These are phyloP conservation scores for Garcia nutans DNA, from an alignment of 345 rosid genomes.

Conservation along the genomic window DNA sequence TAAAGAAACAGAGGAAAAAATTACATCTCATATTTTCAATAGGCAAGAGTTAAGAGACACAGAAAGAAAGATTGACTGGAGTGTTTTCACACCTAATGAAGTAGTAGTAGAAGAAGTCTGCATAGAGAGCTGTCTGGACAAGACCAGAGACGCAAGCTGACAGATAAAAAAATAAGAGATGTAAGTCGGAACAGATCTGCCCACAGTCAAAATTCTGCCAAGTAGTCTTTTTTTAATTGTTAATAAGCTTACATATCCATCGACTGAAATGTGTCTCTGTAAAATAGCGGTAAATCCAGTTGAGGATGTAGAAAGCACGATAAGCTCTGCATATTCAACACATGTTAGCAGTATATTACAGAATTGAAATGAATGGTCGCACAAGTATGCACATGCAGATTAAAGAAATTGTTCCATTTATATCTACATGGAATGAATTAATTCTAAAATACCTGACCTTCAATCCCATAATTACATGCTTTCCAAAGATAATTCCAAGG, in stretches of 20 bases:
- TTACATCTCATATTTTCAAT: neutral
- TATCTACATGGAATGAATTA: too few species aligned
- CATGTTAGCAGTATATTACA: neutral
- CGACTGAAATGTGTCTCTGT: constrained; percentile 59
- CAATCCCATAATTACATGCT: neutral
- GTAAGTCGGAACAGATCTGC: constrained; percentile 12
- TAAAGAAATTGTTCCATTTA: neutral
- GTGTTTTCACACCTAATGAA: constrained; percentile 58
- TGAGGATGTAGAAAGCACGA: constrained; percentile 79
- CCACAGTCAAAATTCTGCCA: neutral
- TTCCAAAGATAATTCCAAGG: neutral
- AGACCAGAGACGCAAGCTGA: constrained; percentile 87
- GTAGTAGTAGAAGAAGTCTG: constrained; percentile 93
- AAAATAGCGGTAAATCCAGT: constrained; percentile 82
- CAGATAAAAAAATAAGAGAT: constrained; percentile 2
- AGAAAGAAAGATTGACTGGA: neutral
- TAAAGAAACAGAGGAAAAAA: neutral
- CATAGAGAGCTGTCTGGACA: constrained; percentile 82
- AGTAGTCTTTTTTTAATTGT: neutral
- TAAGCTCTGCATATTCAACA: constrained; percentile 61
- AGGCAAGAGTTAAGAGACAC: neutral
- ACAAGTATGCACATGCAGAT: neutral
- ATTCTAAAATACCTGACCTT: neutral
- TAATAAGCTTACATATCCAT: constrained; percentile 65
- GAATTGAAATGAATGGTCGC: neutral